Evolutionary conservation across 495 filamentous ascomycete genomes (phyloP), one percentile per base, ranked within the genome.

Genomic region (Rusavskia elegans): DNA sequence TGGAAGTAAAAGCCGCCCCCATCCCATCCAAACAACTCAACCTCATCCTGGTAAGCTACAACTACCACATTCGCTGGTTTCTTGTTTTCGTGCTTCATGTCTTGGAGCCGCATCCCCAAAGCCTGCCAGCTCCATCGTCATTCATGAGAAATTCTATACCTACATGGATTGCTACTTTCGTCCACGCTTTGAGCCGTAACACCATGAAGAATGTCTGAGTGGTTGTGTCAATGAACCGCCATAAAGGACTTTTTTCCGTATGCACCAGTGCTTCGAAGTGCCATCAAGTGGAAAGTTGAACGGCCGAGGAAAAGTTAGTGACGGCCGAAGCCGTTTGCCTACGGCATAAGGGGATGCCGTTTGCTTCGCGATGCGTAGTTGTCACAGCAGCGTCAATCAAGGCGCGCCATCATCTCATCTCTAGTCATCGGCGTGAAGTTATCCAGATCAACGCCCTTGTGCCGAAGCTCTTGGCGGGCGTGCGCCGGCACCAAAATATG

Each of bases 321-420:
- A 57, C 39, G 45, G 59, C 60, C 59, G 50, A 58, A 57, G 62
- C 58, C 58, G 55, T 59, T n/a, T n/a, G n/a, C n/a, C n/a, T n/a
- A n/a, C n/a, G 25, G 25, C 25, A 27, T 27, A 2, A 27, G 7
- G 25, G 25, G 25, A 53, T 59, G 59, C 63, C 63, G 57, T 72
- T 57, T 64, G 60, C 55, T 64, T 75, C 70, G 56, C 67, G 57
- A 69, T 58, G 63, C 64, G 60, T 59, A 38, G 50, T 52, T 52
- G 46, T 56, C 39, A 57, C 57, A 56, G 53, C 35, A 45, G 54
- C 51, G 61, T 93, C 87, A 98, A 70, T 98, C 92, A 68, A 98
- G 76, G 65, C 88, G 87, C 41, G 92, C 92, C 77, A 94, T 84
- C 92, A 98, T 98, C 62, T 97, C 87, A 54, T 89, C 81, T 71